Conservation (phyloP, 2,329 filamentous ascomycete species). For the Ascochyta viciae-villosae region DNA sequence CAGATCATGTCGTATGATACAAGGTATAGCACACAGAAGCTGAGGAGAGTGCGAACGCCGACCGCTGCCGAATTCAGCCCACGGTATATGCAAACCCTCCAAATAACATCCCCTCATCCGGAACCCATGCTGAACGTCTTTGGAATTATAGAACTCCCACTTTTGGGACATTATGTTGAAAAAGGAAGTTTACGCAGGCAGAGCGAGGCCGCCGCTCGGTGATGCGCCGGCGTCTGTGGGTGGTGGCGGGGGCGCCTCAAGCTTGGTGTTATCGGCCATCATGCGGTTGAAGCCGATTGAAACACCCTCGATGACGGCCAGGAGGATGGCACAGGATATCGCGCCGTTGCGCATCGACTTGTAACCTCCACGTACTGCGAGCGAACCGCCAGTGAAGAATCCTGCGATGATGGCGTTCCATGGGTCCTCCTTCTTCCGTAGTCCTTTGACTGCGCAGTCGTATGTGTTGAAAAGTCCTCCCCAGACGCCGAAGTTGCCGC, state of each 20-base stretch:
- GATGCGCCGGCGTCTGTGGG: slow-evolving; percentile 40
- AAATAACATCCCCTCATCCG: slow-evolving; percentile 29
- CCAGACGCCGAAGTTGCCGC: slow-evolving; percentile 98
- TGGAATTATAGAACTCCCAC: slow-evolving; percentile 28
- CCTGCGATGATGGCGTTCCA: slow-evolving; percentile 98
- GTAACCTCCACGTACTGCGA: slow-evolving; percentile 90
- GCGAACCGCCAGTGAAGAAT: slow-evolving; percentile 86
- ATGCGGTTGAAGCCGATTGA: slow-evolving; percentile 95
- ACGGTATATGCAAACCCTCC: slow-evolving; percentile 41
- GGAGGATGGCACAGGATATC: slow-evolving; percentile 91
- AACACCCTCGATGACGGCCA: slow-evolving; percentile 96
- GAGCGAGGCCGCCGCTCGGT: slow-evolving; percentile 27
- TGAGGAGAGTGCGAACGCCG: slow-evolving; percentile 48
- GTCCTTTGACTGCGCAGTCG: slow-evolving; percentile 94
- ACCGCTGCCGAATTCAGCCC: slow-evolving; percentile 34
- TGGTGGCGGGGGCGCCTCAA: slow-evolving; percentile 66
- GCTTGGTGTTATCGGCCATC: slow-evolving; percentile 86
- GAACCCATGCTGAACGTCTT: slow-evolving; percentile 24
- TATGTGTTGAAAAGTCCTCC: slow-evolving; percentile 95
- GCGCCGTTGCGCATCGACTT: slow-evolving; percentile 93
- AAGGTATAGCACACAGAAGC: slow-evolving; percentile 44
- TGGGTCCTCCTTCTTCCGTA: slow-evolving; percentile 92
- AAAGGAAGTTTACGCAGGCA: slow-evolving; percentile 33
- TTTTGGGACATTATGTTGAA: slow-evolving; percentile 21
- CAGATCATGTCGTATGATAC: slow-evolving; percentile 43